A percentile compares a stretch with the other conserved stretches of the same genome.
Conservation (phyloP, 768 basidiomycete genomes). For the Daedaleopsis nitida region DNA sequence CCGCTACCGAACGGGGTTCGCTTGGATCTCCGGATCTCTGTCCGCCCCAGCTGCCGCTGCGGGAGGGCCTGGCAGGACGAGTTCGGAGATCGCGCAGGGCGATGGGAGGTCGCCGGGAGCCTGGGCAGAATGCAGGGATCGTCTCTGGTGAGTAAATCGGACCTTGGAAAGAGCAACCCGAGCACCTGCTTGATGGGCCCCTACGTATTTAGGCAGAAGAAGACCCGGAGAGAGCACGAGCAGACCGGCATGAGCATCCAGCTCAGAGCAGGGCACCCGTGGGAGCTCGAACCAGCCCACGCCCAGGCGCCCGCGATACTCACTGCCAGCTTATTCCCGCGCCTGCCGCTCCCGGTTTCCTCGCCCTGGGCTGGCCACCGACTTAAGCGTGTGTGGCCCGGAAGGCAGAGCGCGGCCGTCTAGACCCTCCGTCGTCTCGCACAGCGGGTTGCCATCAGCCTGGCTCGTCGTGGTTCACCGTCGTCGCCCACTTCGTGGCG, state of each 20-base stretch:
- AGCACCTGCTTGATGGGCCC: neutral
- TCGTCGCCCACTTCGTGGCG: too few relatives aligned
- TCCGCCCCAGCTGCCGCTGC: neutral
- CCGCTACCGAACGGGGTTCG: conserved; percentile 1
- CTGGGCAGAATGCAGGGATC: neutral
- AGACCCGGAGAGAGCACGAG: neutral
- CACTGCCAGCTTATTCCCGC: too few relatives aligned
- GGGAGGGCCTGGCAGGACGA: neutral
- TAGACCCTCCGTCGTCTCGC: too few relatives aligned
- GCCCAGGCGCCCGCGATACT: neutral
- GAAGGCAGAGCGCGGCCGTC: too few relatives aligned
- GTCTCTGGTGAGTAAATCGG: neutral
- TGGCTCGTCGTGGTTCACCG: too few relatives aligned
- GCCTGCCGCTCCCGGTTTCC: too few relatives aligned
- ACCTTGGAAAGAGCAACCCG: neutral
- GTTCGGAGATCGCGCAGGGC: neutral
- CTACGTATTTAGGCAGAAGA: neutral
- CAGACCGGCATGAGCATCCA: neutral
- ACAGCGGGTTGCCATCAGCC: too few relatives aligned
- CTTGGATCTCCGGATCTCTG: neutral
- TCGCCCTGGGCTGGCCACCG: too few relatives aligned
- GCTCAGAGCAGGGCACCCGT: neutral
- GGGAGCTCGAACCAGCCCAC: neutral
- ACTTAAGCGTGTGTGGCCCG: too few relatives aligned
- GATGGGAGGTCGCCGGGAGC: neutral